A percentile compares a stretch with the other conserved stretches of the same genome.
These are phyloP conservation scores for Lepiota subincarnata DNA, from an alignment of 768 basidiomycete species.

Conservation along the genomic window DNA sequence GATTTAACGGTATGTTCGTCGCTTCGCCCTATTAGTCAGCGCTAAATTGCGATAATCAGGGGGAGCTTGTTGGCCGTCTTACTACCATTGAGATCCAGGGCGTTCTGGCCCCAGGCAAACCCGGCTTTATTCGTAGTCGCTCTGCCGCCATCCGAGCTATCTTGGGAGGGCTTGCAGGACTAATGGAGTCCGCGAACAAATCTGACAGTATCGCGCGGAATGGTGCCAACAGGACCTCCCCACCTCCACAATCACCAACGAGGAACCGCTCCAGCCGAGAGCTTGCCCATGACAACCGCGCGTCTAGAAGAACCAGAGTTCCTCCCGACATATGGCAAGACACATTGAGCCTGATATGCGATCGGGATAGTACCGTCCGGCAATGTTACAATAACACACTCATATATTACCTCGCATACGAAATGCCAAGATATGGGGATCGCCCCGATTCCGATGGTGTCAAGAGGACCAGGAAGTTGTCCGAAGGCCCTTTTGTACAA, in stretches of 20 bases:
- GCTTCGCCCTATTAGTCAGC: background rate
- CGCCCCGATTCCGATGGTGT: slow-evolving; percentile 40
- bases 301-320: slow-evolving; percentile 61
- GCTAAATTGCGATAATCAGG: slow-evolving; percentile 29
- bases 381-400: slow-evolving; percentile 72
- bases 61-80: slow-evolving; percentile 75
- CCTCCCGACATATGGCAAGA: slow-evolving; percentile 90
- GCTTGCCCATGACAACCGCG: slow-evolving; percentile 26
- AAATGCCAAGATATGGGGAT: slow-evolving; percentile 66
- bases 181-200: slow-evolving; percentile 61
- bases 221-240: slow-evolving; percentile 3
- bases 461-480: slow-evolving; percentile 39
- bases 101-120: slow-evolving; percentile 34
- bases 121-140: slow-evolving; percentile 34
- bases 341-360: slow-evolving; percentile 80
- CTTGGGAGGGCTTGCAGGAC: slow-evolving; percentile 63
- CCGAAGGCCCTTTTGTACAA: slow-evolving; percentile 48
- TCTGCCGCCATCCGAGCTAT: slow-evolving; percentile 68
- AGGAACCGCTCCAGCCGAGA: slow-evolving; percentile 26
- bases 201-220: slow-evolving; percentile 26
- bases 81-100: slow-evolving; percentile 67
- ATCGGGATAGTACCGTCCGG: slow-evolving; percentile 71
- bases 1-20: slow-evolving; percentile 62
- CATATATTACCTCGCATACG: slow-evolving; percentile 71
- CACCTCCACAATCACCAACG: slow-evolving; percentile 20